Percentiles rank a stretch among this genome's conserved stretches.
These are phyloP conservation scores for Cryphonectria carpinicola DNA, from an alignment of 2,329 filamentous ascomycete species.

Conservation along the genomic window DNA sequence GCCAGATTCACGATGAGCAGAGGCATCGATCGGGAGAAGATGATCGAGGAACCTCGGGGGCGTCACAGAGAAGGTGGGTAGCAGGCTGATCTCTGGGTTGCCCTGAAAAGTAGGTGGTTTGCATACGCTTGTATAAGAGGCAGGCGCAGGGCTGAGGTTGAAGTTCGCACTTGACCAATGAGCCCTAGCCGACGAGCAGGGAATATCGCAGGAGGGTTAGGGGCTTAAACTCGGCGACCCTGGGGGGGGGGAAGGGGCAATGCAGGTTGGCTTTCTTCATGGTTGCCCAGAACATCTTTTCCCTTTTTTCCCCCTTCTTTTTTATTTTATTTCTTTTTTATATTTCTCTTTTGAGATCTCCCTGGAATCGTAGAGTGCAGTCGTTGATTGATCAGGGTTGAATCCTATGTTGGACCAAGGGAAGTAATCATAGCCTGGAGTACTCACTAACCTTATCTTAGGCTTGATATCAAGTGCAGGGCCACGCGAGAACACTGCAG, in stretches of 20 bases:
- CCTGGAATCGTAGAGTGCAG: not conserved
- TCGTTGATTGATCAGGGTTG: not conserved
- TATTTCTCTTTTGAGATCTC: not conserved
- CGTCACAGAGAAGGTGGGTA: not conserved
- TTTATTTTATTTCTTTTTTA: not conserved
- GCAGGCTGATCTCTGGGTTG: not conserved
- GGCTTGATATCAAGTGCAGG: not conserved
- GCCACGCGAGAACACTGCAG: no score
- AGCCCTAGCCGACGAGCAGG: not conserved
- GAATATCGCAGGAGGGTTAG: not conserved
- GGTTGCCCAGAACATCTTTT: not conserved
- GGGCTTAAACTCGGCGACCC: not conserved
- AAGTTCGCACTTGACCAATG: not conserved
- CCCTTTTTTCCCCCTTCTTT: not conserved
- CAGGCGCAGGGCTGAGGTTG: conserved; percentile 1
- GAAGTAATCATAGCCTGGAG: not conserved
- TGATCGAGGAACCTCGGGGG: not conserved
- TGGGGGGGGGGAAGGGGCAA: not conserved
- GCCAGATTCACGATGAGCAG: not conserved
- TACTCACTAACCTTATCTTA: conserved; percentile 5
- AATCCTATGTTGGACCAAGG: not conserved
- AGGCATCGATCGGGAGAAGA: not conserved
- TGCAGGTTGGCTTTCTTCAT: not conserved
- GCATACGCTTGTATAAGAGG: not conserved
- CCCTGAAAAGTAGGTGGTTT: not conserved